phyloP scores from a whole-genome alignment of 2,329 filamentous ascomycete species.

The Ophiosphaerella herpotricha region DNA sequence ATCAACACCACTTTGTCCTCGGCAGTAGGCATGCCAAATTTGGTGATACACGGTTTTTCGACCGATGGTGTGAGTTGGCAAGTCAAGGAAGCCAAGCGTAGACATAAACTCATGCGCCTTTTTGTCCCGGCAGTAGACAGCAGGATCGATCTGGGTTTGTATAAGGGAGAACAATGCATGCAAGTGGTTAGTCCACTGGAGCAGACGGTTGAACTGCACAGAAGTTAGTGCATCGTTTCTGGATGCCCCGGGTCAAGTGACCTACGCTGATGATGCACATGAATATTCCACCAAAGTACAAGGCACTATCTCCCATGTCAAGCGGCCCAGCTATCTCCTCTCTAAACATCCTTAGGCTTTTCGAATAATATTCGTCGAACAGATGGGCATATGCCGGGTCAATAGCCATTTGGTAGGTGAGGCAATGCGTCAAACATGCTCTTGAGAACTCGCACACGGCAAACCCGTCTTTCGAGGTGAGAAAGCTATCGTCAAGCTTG shows the following conservation, averaged over 20 bases:
- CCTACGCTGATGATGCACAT: slow-evolving; percentile 8
- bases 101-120: background rate
- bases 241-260: no score
- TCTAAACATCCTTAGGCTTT: background rate
- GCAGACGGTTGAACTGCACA: slow-evolving; percentile 2
- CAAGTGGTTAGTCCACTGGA: slow-evolving; percentile 5
- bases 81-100: slow-evolving; percentile 5
- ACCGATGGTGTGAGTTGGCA: slow-evolving; percentile 3
- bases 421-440: background rate
- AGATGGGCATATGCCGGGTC: slow-evolving; percentile 1
- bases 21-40: slow-evolving; percentile 5
- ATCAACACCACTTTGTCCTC: slow-evolving; percentile 3
- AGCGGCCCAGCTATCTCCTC: background rate
- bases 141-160: background rate
- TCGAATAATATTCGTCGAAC: slow-evolving; percentile 3
- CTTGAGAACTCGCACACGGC: slow-evolving; percentile 1
- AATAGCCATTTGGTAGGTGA: slow-evolving; percentile 1
- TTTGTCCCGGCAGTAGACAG: no score
- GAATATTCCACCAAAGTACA: slow-evolving; percentile 8
- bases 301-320: background rate
- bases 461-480: background rate
- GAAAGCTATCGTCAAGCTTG: background rate
- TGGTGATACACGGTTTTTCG: slow-evolving; percentile 1
- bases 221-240: background rate
- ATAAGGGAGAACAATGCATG: slow-evolving; percentile 5